Conservation (phyloP, 2,329 filamentous ascomycete species). For the Thelonectria blattea region DNA sequence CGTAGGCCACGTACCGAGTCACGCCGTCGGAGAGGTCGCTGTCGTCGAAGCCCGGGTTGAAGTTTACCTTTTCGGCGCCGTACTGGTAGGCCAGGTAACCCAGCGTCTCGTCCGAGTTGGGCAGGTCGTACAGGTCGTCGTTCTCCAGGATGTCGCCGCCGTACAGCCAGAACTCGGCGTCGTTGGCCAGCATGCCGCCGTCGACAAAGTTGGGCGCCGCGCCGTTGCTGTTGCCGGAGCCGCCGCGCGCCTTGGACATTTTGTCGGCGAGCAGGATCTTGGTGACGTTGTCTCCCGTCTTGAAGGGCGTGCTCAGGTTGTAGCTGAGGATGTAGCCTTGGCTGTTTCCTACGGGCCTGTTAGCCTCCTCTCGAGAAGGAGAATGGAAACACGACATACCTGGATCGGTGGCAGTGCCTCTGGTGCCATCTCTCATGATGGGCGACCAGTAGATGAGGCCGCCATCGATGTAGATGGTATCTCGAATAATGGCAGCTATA, state of each 20-base stretch:
- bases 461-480: constrained; percentile 71
- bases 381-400: constrained; percentile 45
- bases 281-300: constrained; percentile 58
- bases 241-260: constrained; percentile 54
- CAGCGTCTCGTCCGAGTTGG: constrained; percentile 51
- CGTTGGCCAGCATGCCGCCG: constrained; percentile 69
- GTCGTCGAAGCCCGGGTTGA: constrained; percentile 51
- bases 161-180: constrained; percentile 68
- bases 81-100: constrained; percentile 61
- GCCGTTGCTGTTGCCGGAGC: constrained; percentile 57
- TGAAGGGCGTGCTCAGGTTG: constrained; percentile 64
- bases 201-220: constrained; percentile 63
- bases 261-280: constrained; percentile 51
- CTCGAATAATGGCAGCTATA: constrained; percentile 62
- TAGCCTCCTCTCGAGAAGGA: no score
- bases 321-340: constrained; percentile 61
- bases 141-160: constrained; percentile 57
- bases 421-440: constrained; percentile 53
- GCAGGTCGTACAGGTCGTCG: constrained; percentile 45
- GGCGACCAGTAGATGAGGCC: constrained; percentile 61
- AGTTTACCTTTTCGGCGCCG: constrained; percentile 51
- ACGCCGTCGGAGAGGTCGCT: constrained; percentile 51
- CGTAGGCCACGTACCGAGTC: constrained; percentile 68
- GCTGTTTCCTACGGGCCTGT: constrained; percentile 52
- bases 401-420: constrained; percentile 40